Evolutionary conservation across 2,329 filamentous ascomycete species (phyloP).

Genomic region (Gremmenia infestans): DNA sequence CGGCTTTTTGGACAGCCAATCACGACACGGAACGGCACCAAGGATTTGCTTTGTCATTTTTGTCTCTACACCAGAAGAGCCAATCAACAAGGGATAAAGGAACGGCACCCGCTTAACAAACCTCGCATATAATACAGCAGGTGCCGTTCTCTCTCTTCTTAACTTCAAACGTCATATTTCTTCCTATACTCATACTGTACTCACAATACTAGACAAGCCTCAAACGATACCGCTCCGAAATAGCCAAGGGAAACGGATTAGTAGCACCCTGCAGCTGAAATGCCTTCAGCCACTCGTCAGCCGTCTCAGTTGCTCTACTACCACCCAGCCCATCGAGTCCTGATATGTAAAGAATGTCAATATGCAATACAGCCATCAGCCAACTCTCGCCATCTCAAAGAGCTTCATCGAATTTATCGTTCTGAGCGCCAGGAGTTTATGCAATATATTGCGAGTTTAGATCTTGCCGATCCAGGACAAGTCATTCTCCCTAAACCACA

Average conservation of each 20-base stretch:
- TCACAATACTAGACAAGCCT: no score
- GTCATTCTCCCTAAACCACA: slow-evolving; percentile 12
- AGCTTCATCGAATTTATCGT: slow-evolving; percentile 15
- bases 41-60: background rate
- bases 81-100: background rate
- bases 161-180: background rate
- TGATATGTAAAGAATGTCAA: slow-evolving; percentile 14
- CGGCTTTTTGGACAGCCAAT: background rate
- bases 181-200: no score
- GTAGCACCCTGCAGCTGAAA: background rate
- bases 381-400: slow-evolving; percentile 16
- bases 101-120: slow-evolving; percentile 6
- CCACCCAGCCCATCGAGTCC: slow-evolving; percentile 10
- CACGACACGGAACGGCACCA: background rate
- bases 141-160: background rate
- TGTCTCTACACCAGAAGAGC: no score
- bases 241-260: background rate
- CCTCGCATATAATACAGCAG: background rate
- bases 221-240: background rate
- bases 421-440: slow-evolving; percentile 11
- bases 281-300: background rate
- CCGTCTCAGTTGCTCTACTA: slow-evolving; percentile 1
- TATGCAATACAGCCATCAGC: slow-evolving; percentile 19
- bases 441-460: slow-evolving; percentile 9
- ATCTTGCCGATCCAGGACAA: slow-evolving; percentile 15